Evolutionary conservation across 2,329 filamentous ascomycete species (phyloP).

Genomic region (Torrubiellomyces zombiae): DNA sequence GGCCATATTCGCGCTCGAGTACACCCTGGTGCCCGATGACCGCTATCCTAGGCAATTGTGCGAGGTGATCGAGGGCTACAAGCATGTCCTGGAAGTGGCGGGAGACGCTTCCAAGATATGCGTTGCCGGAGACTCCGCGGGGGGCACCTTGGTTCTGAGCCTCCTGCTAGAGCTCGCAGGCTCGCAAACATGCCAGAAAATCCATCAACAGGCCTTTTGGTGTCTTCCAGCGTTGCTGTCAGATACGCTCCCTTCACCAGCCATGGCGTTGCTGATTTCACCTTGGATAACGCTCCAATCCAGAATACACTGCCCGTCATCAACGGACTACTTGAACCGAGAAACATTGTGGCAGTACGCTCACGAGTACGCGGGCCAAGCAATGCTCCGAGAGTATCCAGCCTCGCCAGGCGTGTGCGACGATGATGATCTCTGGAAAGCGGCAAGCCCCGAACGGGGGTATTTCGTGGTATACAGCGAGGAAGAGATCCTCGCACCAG

Average conservation of each 20-base stretch:
- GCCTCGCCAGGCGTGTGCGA: slow-evolving; percentile 54
- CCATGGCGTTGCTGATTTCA: slow-evolving; percentile 56
- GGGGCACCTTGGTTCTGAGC: slow-evolving; percentile 56
- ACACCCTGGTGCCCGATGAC: slow-evolving; percentile 61
- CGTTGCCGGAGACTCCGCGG: slow-evolving; percentile 66
- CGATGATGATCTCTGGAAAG: slow-evolving; percentile 48
- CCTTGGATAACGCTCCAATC: slow-evolving; percentile 67
- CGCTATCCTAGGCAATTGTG: slow-evolving; percentile 58
- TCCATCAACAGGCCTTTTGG: too few relatives aligned
- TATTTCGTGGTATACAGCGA: slow-evolving; percentile 56
- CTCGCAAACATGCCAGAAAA: too few relatives aligned
- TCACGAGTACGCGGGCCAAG: slow-evolving; percentile 42
- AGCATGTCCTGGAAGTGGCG: slow-evolving; percentile 45
- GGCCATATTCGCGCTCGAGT: slow-evolving; percentile 64
- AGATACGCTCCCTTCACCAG: slow-evolving; percentile 15
- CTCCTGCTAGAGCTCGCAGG: slow-evolving; percentile 40
- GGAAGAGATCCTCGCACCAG: slow-evolving; percentile 62
- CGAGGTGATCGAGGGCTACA: slow-evolving; percentile 54
- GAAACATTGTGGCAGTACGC: slow-evolving; percentile 53
- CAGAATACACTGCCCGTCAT: slow-evolving; percentile 46
- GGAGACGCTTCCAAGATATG: slow-evolving; percentile 45
- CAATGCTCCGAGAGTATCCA: slow-evolving; percentile 16
- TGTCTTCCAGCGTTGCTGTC: slow-evolving; percentile 5
- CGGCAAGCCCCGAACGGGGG: slow-evolving; percentile 48
- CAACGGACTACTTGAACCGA: slow-evolving; percentile 59